Evolutionary conservation across 2,329 filamentous ascomycete species (phyloP), one percentile per base, ranked within the genome.

Genomic region (Fusarium sp.): DNA sequence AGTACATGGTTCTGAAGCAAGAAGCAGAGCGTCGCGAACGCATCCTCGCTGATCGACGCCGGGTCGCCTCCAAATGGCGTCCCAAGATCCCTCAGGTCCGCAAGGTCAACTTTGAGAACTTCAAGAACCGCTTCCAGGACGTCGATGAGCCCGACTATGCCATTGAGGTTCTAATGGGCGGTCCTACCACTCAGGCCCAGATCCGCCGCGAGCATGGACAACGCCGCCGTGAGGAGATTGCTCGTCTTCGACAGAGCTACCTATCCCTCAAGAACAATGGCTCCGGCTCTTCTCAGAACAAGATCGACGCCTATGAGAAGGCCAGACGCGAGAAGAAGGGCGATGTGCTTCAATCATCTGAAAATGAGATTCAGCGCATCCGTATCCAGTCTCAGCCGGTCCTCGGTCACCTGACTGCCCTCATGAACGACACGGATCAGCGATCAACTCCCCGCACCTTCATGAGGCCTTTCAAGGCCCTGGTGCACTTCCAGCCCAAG

Each of bases 61-160:
- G 83, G 37, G 77, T 72, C 13, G 81, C 79, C 14, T 77, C 83
- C 60, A 84, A 84, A 68, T 84, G 83, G 83, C 82, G 82, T 1
- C 75, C 82, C 66, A 84, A 84, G 82, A 82, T 87, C 23, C 82
- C 83, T 1, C 79, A 81, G 30, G 82, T 84, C n/a, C 80, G 83
- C 58, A 83, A 81, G 68, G 80, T 84, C 64, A 83, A 84, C 75
- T 85, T 85, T 64, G 83, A 85, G 71, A 80, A 83, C 73, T 86
- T 85, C 78, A 86, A 85, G 76, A 86, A 86, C 70, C 79, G 82
- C 62, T 84, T 83, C 70, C 76, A 82, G 14, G 78, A 77, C 13
- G 54, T 81, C 14, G 78, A 83, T 1, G 78, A 84, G 68, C 81
- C 77, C 27, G 79, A 82, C n/a, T 82, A 84, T 65, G 82, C 82